These are phyloP conservation scores for Gloeostereum incarnatum DNA, from an alignment of 768 basidiomycete species.

Conservation along the genomic window DNA sequence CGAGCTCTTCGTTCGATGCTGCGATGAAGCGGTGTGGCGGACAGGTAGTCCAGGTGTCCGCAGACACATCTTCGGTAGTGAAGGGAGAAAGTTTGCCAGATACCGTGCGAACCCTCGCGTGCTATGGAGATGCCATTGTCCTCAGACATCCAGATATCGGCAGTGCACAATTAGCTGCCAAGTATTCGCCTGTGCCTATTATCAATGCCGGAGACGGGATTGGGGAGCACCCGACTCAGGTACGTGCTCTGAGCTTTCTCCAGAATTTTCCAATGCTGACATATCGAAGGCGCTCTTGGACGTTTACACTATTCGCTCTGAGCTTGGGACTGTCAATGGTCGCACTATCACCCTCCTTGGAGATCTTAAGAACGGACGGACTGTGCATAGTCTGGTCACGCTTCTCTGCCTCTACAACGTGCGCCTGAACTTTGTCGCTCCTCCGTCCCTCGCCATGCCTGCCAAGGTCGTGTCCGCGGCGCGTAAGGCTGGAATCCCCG, in stretches of 20 bases:
- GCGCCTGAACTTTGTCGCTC: conserved; percentile 92
- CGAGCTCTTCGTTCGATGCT: conserved; percentile 92
- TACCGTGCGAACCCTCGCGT: conserved; percentile 88
- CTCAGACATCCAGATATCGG: conserved; percentile 93
- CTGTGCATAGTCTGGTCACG: conserved; percentile 92
- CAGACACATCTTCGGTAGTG: conserved; percentile 76
- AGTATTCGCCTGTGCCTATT: conserved; percentile 91
- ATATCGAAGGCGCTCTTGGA: conserved; percentile 63
- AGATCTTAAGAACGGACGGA: conserved; percentile 96
- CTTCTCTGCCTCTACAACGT: conserved; percentile 89
- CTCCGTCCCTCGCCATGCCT: conserved; percentile 83
- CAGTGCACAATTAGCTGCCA: conserved; percentile 91
- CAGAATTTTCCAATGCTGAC: conserved; percentile 1
- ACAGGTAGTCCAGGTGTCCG: conserved; percentile 79
- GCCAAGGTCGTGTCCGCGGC: conserved; percentile 74
- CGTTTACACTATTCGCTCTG: conserved; percentile 93
- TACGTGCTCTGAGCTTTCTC: conserved; percentile 24
- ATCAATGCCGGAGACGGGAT: conserved; percentile 96
- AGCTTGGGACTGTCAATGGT: conserved; percentile 96
- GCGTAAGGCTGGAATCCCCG: conserved; percentile 71
- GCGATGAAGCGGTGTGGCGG: conserved; percentile 99
- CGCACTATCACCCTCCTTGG: conserved; percentile 88
- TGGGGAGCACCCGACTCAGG: conserved; percentile 96
- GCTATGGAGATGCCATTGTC: conserved; percentile 92
- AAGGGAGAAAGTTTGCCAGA: conserved; percentile 94